phyloP scores from a whole-genome alignment of 331 rosid species.

The Arachis monticola region DNA sequence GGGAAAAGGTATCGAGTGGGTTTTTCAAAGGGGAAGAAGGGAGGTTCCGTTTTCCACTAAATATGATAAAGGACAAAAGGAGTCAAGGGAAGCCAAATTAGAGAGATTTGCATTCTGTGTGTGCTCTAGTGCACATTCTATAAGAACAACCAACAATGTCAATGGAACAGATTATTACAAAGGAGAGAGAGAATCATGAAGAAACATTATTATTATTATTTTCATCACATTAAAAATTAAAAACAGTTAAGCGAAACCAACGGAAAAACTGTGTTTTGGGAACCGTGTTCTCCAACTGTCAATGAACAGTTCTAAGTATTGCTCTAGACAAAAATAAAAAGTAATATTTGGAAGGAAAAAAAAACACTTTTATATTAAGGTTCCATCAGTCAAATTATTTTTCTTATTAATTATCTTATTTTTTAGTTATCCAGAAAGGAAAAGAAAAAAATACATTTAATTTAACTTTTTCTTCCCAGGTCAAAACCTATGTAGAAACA shows the following conservation, averaged over 20 bases:
- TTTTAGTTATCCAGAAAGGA: slow-evolving; percentile 14
- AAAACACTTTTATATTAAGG: slow-evolving; percentile 45
- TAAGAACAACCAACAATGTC: slow-evolving; percentile 34
- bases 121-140: slow-evolving; percentile 25
- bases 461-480: slow-evolving; percentile 38
- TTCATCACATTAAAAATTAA: background rate
- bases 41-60: slow-evolving; percentile 52
- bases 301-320: slow-evolving; percentile 37
- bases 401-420: slow-evolving; percentile 14
- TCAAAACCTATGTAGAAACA: slow-evolving; percentile 58
- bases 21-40: slow-evolving; percentile 31
- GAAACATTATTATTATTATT: too few species aligned
- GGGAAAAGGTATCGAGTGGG: slow-evolving; percentile 45
- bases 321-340: slow-evolving; percentile 8
- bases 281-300: slow-evolving; percentile 59
- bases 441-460: slow-evolving; percentile 34
- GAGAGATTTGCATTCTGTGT: slow-evolving; percentile 1
- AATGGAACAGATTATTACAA: slow-evolving; percentile 22
- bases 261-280: slow-evolving; percentile 61
- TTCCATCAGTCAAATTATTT: slow-evolving; percentile 54
- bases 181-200: background rate
- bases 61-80: slow-evolving; percentile 44
- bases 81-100: slow-evolving; percentile 43
- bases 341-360: background rate
- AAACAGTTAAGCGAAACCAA: slow-evolving; percentile 40